A percentile compares a stretch with the other conserved stretches of the same genome.
phyloP scores from a whole-genome alignment of 257 asterid species.

The Avicennia marina region DNA sequence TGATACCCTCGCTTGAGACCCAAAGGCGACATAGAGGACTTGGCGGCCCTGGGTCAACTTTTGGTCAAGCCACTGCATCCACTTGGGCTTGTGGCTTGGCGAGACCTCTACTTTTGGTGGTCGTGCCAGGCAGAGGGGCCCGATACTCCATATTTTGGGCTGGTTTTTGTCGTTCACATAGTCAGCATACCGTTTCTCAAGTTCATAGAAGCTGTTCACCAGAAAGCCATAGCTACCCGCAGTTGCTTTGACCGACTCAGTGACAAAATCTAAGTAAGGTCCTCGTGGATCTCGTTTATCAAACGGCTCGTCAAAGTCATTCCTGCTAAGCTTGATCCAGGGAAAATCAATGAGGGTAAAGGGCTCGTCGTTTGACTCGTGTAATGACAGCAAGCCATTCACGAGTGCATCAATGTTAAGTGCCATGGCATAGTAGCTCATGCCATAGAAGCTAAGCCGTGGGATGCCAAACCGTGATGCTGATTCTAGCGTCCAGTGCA shows the following conservation, averaged over 20 bases:
- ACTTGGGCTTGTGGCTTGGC: conserved; percentile 14
- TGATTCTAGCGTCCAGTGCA: conserved; percentile 55
- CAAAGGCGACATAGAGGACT: conserved; percentile 67
- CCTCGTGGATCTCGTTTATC: conserved; percentile 27
- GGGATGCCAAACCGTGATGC: conserved; percentile 48
- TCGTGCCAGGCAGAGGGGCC: conserved; percentile 53
- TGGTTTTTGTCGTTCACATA: background rate
- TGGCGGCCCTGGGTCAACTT: conserved; percentile 21
- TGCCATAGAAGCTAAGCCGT: conserved; percentile 39
- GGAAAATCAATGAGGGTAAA: conserved; percentile 39
- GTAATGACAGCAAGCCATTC: conserved; percentile 16
- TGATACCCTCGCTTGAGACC: conserved; percentile 63
- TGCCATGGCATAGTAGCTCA: conserved; percentile 27
- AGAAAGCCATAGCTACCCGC: conserved; percentile 46
- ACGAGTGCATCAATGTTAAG: background rate
- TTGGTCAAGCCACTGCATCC: conserved; percentile 63
- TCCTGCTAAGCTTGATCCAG: conserved; percentile 41
- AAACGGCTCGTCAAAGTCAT: conserved; percentile 37
- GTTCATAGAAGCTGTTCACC: conserved; percentile 53
- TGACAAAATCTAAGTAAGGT: conserved; percentile 24
- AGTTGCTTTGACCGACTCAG: background rate
- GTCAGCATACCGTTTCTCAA: conserved; percentile 39
- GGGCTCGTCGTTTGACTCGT: conserved; percentile 33
- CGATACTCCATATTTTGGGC: conserved; percentile 35
- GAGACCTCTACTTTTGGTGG: background rate